Evolutionary conservation across 805 yeast species (phyloP).

Genomic region (Cyberlindnera petersonii): DNA sequence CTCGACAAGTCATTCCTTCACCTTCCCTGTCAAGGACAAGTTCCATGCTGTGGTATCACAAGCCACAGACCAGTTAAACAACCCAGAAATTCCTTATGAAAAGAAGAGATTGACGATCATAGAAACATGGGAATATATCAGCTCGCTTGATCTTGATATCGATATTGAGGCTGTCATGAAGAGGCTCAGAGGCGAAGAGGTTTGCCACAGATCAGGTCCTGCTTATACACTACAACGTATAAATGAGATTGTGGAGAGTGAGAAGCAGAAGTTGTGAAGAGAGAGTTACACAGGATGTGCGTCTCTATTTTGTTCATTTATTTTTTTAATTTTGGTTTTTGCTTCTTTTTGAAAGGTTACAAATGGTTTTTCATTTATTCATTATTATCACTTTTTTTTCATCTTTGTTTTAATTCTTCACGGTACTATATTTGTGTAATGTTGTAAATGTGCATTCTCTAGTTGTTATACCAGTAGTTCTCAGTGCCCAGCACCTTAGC

Average conservation of each 20-base stretch:
- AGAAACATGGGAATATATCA: slow-evolving; percentile 80
- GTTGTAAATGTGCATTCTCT: too few relatives aligned
- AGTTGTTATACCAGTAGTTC: slow-evolving; percentile 18
- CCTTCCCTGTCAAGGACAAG: slow-evolving; percentile 29
- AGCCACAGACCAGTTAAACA: slow-evolving; percentile 21
- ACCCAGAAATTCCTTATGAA: slow-evolving; percentile 22
- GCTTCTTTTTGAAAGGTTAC: too few relatives aligned
- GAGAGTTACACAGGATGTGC: too few relatives aligned
- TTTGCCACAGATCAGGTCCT: slow-evolving; percentile 78
- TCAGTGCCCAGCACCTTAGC: slow-evolving; percentile 26
- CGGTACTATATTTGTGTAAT: too few relatives aligned
- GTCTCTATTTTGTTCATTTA: not conserved
- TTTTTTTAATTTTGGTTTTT: too few relatives aligned
- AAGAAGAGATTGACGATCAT: slow-evolving; percentile 60
- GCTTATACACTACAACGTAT: slow-evolving; percentile 49
- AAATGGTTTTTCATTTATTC: too few relatives aligned
- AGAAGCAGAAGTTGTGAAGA: not conserved
- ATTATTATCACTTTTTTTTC: not conserved
- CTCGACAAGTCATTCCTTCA: slow-evolving; percentile 17
- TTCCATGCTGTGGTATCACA: slow-evolving; percentile 10
- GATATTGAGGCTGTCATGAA: slow-evolving; percentile 53
- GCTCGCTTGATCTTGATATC: slow-evolving; percentile 50
- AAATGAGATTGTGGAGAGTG: slow-evolving; percentile 33
- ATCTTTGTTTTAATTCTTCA: too few relatives aligned
- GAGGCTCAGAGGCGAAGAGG: slow-evolving; percentile 59